phyloP scores from a whole-genome alignment of 805 yeast species.

The Wickerhamomyces ciferrii region DNA sequence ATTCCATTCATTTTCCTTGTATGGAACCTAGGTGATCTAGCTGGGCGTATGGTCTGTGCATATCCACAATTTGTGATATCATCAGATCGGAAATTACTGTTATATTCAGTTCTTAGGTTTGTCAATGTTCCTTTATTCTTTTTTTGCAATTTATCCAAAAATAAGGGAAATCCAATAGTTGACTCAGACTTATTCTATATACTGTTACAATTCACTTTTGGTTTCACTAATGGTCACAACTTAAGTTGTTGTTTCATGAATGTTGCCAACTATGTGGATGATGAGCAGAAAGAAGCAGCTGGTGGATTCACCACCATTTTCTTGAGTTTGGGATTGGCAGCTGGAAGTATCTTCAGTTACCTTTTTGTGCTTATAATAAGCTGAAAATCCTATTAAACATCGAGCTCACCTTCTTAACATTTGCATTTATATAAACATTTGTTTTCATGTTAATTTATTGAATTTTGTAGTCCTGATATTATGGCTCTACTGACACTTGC shows the following conservation, averaged over 20 bases:
- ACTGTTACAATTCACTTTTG: conserved; percentile 69
- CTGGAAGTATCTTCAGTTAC: conserved; percentile 77
- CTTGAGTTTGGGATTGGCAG: conserved; percentile 70
- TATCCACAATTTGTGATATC: conserved; percentile 34
- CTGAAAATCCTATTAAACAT: background rate
- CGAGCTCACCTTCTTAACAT: background rate
- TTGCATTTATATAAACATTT: too few relatives aligned
- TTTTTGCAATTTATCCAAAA: conserved; percentile 46
- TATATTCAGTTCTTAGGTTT: conserved; percentile 51
- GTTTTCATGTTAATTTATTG: too few relatives aligned
- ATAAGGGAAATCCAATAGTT: conserved; percentile 20
- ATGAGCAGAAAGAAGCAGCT: conserved; percentile 80
- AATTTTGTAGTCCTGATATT: too few relatives aligned
- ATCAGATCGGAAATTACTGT: conserved; percentile 38
- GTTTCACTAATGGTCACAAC: conserved; percentile 83
- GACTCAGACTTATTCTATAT: conserved; percentile 65
- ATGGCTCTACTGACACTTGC: too few relatives aligned
- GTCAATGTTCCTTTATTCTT: conserved; percentile 68
- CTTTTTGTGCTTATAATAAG: conserved; percentile 37
- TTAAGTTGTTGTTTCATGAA: conserved; percentile 77
- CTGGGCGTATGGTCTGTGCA: conserved; percentile 71
- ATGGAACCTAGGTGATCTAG: conserved; percentile 89
- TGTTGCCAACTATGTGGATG: conserved; percentile 56
- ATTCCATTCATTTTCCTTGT: conserved; percentile 75
- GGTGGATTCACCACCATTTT: conserved; percentile 88